Evolutionary conservation across 1,284 basidiomycete species (phyloP).

Genomic region (Wallemia ichthyophaga): DNA sequence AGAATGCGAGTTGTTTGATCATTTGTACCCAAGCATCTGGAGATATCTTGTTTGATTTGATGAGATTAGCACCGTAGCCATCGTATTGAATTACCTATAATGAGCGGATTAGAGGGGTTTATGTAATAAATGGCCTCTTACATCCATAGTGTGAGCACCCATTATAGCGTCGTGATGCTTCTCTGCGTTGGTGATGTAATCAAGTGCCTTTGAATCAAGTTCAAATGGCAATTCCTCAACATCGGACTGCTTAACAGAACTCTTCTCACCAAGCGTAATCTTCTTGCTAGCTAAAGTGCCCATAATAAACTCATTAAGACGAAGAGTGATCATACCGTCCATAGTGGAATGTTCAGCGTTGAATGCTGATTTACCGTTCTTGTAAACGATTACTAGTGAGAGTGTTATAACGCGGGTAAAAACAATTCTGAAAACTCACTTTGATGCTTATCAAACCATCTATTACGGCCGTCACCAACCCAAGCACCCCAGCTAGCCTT

Average conservation of each 20-base stretch:
- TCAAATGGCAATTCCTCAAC: slow-evolving; percentile 43
- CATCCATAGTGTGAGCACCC: slow-evolving; percentile 46
- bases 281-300: slow-evolving; percentile 47
- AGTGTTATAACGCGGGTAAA: background rate
- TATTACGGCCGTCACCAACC: slow-evolving; percentile 71
- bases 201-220: slow-evolving; percentile 24
- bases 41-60: slow-evolving; percentile 64
- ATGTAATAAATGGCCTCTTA: too few relatives aligned
- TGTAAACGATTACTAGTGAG: slow-evolving; percentile 49
- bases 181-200: slow-evolving; percentile 27
- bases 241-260: slow-evolving; percentile 3
- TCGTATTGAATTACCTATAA: slow-evolving; percentile 67
- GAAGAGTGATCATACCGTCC: slow-evolving; percentile 84
- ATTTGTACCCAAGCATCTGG: slow-evolving; percentile 90
- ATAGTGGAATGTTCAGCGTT: slow-evolving; percentile 52
- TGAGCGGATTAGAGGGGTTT: too few relatives aligned
- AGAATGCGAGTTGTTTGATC: slow-evolving; percentile 81
- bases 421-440: slow-evolving; percentile 20
- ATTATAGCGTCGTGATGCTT: slow-evolving; percentile 47
- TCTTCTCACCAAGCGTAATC: slow-evolving; percentile 28
- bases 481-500: slow-evolving; percentile 57
- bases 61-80: slow-evolving; percentile 63
- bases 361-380: slow-evolving; percentile 79
- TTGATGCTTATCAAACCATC: slow-evolving; percentile 96
- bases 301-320: slow-evolving; percentile 80